Conservation (phyloP, 176 grass and related monocot species). For the Eleusine indica region DNA sequence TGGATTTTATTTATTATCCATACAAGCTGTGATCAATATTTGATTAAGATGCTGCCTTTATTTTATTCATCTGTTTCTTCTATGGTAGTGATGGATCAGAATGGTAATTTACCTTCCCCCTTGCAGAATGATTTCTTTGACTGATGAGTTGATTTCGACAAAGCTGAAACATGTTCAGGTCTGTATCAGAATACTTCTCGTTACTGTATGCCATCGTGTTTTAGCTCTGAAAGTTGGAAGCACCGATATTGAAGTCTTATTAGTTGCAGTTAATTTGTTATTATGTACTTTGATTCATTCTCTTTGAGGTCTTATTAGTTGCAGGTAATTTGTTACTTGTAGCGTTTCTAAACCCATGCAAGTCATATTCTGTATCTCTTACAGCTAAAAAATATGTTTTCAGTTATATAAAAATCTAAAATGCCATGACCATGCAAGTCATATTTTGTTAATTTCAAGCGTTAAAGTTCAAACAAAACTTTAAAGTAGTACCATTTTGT, state of each 20-base stretch:
- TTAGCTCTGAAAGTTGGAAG: background rate
- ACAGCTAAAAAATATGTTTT: background rate
- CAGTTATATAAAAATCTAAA: background rate
- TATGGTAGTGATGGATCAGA: conserved; percentile 13
- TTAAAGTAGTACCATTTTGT: background rate
- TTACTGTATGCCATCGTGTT: background rate
- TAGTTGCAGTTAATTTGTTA: background rate
- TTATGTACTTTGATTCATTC: background rate
- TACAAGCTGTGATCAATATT: conserved; percentile 7
- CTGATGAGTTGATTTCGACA: conserved; percentile 73
- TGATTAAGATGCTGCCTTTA: background rate
- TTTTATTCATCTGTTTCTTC: background rate
- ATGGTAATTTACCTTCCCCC: background rate
- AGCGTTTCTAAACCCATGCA: background rate
- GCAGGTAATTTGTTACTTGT: background rate
- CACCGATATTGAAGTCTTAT: background rate
- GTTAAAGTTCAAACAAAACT: background rate
- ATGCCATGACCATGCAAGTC: background rate
- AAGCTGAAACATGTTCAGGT: conserved; percentile 85
- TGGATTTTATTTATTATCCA: background rate
- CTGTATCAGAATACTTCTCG: conserved; percentile 26
- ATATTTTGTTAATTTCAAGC: background rate
- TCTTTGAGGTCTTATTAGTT: background rate
- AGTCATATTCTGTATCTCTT: background rate
- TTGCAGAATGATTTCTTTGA: conserved; percentile 88